A percentile compares a stretch with the other conserved stretches of the same genome.
phyloP scores from a whole-genome alignment of 768 basidiomycete genomes.

The Rhodotorula graminis region DNA sequence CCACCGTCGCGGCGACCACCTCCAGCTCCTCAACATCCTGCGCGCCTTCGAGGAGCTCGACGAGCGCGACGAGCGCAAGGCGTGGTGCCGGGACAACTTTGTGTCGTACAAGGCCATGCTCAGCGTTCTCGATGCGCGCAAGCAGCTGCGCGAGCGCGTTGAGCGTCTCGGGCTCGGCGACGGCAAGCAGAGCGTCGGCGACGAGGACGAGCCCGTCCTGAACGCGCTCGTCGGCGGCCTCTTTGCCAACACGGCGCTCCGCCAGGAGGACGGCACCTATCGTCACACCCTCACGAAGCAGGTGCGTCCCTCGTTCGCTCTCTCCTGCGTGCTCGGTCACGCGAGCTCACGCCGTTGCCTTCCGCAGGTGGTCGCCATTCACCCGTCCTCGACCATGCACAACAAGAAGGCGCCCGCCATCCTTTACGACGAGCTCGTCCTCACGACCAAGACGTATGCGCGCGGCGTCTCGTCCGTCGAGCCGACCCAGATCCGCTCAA shows the following conservation, averaged over 20 bases:
- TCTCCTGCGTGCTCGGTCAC: too few relatives aligned
- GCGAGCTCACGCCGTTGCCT: not conserved
- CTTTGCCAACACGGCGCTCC: conserved; percentile 73
- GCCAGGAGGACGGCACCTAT: conserved; percentile 81
- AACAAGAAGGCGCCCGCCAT: conserved; percentile 80
- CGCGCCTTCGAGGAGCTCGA: conserved; percentile 64
- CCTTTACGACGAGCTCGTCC: conserved; percentile 88
- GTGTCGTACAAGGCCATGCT: conserved; percentile 74
- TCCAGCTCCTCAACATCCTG: conserved; percentile 80
- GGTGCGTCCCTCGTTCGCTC: conserved; percentile 41
- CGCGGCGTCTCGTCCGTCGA: conserved; percentile 82
- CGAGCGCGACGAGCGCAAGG: conserved; percentile 42
- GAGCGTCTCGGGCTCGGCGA: conserved; percentile 57
- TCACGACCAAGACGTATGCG: conserved; percentile 79
- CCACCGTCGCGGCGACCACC: conserved; percentile 82
- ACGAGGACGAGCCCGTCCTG: conserved; percentile 65
- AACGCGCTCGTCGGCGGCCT: conserved; percentile 70
- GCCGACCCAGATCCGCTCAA: conserved; percentile 52
- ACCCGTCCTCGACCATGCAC: conserved; percentile 76
- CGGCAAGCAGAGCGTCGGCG: conserved; percentile 52
- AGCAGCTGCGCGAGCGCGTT: conserved; percentile 69
- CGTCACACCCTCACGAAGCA: conserved; percentile 56
- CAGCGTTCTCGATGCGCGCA: conserved; percentile 71
- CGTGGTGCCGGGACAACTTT: conserved; percentile 81
- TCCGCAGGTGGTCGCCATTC: conserved; percentile 69